Conservation (phyloP, 2,329 filamentous ascomycete genomes). For the Botrytis squamosa region DNA sequence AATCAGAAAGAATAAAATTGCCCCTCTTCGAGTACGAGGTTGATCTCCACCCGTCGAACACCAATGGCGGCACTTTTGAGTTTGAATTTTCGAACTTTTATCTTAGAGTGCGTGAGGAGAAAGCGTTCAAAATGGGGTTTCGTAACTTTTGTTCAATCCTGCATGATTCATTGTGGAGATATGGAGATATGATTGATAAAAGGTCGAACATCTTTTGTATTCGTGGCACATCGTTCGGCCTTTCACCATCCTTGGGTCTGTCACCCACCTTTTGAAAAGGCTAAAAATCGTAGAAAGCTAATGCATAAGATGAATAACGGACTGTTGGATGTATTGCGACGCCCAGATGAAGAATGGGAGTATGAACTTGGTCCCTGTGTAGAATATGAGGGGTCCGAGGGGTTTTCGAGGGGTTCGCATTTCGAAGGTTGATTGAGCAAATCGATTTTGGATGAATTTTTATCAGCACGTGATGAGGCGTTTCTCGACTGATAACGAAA, state of each 20-base stretch:
- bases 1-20: conserved; percentile 10
- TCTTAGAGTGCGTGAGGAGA: not conserved
- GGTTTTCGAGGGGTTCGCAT: conserved; percentile 1
- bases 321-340: not conserved
- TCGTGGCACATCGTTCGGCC: conserved; percentile 13
- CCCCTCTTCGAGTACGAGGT: conserved; percentile 19
- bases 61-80: conserved; percentile 18
- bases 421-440: not conserved
- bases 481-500: not conserved
- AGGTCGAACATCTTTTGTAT: conserved; percentile 6
- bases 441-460: not conserved
- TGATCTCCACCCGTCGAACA: not conserved
- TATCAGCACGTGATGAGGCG: conserved; percentile 21
- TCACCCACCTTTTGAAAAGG: not conserved
- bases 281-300: not conserved
- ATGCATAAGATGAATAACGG: not conserved
- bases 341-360: not conserved
- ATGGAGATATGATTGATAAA: conserved; percentile 16
- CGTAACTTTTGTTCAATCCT: not conserved
- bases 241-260: not conserved
- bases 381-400: not conserved
- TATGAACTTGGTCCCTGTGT: not conserved
- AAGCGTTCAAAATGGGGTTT: conserved; percentile 8
- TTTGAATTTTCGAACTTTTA: conserved; percentile 1
- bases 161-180: conserved; percentile 17